phyloP scores from a whole-genome alignment of 805 yeast genomes.

The Barnettozyma sucrosica region DNA sequence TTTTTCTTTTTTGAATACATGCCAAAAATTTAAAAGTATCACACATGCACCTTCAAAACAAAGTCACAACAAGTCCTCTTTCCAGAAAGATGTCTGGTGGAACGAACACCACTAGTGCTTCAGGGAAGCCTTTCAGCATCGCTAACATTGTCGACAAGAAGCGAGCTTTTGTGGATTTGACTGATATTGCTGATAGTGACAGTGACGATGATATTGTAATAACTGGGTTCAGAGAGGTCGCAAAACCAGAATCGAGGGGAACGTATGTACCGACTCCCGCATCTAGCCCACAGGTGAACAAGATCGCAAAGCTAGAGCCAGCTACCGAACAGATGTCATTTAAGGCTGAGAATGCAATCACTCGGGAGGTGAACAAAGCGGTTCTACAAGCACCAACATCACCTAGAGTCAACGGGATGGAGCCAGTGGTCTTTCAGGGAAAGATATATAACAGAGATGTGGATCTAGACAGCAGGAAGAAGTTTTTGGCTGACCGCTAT shows the following conservation, averaged over 20 bases:
- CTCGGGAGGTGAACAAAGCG: not conserved
- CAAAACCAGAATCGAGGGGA: not conserved
- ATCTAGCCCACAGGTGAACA: not conserved
- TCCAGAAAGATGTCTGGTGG: not conserved
- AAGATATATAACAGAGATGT: not conserved
- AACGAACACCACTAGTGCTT: not conserved
- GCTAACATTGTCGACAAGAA: not conserved
- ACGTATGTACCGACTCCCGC: not conserved
- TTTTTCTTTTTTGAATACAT: too few relatives aligned
- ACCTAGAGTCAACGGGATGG: not conserved
- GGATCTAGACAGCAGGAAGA: slow-evolving; percentile 1
- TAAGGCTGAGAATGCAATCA: not conserved
- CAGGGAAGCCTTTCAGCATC: slow-evolving; percentile 3
- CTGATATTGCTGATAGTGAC: slow-evolving; percentile 13
- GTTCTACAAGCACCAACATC: not conserved
- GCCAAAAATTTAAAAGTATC: not conserved
- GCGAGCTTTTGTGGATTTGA: slow-evolving; percentile 15
- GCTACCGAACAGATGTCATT: not conserved
- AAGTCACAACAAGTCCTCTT: not conserved
- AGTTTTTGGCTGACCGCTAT: not conserved
- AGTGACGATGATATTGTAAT: slow-evolving; percentile 21
- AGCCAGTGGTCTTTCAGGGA: not conserved
- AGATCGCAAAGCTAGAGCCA: not conserved
- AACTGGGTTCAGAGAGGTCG: slow-evolving; percentile 14
- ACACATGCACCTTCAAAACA: not conserved